These are phyloP conservation scores for Lodderomyces pseudojiufengensis DNA, from an alignment of 1,139 yeast species.

Conservation along the genomic window DNA sequence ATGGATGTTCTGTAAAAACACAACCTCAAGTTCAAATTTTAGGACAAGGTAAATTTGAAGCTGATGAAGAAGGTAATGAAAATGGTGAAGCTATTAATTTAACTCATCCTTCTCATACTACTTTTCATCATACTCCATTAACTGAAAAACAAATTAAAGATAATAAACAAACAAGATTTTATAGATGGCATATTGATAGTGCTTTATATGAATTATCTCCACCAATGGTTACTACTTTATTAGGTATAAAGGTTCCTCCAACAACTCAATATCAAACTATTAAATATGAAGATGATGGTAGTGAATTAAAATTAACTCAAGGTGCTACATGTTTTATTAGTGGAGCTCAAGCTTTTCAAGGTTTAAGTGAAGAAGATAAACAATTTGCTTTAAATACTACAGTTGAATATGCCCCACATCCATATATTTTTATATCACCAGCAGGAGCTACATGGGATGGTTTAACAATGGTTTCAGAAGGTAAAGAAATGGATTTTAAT, in stretches of 20 bases:
- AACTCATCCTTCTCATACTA: conserved; percentile 79
- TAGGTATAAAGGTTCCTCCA: conserved; percentile 79
- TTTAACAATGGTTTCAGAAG: conserved; percentile 77
- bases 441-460: conserved; percentile 84
- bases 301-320: conserved; percentile 62
- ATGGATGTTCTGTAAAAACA: conserved; percentile 71
- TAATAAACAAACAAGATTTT: conserved; percentile 67
- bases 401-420: conserved; percentile 88
- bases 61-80: conserved; percentile 64
- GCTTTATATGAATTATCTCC: conserved; percentile 84
- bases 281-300: conserved; percentile 59
- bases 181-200: conserved; percentile 92
- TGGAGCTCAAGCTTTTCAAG: conserved; percentile 71
- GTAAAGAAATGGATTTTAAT: conserved; percentile 61
- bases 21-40: conserved; percentile 89
- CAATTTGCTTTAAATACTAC: conserved; percentile 69
- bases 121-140: conserved; percentile 68
- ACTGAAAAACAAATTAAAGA: conserved; percentile 57
- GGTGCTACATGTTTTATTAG: conserved; percentile 88
- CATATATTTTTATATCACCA: conserved; percentile 77
- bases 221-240: conserved; percentile 76
- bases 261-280: conserved; percentile 44
- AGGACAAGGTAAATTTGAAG: conserved; percentile 74
- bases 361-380: conserved; percentile 65
- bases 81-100: conserved; percentile 55